A percentile compares a stretch with the other conserved stretches of the same genome.
phyloP scores from a whole-genome alignment of 345 rosid genomes.

The Excoecaria agallocha region DNA sequence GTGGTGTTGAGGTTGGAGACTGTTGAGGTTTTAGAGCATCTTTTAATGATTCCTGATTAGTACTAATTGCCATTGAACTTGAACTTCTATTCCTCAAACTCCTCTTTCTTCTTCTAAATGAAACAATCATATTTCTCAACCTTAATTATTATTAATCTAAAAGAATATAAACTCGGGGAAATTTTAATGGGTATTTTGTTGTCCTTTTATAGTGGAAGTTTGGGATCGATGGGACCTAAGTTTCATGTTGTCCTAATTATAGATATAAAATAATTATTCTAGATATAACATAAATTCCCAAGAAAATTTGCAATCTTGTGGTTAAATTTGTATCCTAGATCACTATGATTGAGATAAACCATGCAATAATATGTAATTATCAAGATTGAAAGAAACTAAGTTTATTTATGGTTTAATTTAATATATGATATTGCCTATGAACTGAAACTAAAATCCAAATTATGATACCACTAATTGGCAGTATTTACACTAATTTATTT shows the following conservation, averaged over 20 bases:
- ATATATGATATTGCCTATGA: too few relatives aligned
- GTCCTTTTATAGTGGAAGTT: background rate
- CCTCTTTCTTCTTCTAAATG: constrained; percentile 4
- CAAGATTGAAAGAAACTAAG: too few relatives aligned
- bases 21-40: constrained; percentile 11
- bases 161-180: background rate
- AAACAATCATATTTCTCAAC: background rate
- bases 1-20: constrained; percentile 25
- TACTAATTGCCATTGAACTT: background rate
- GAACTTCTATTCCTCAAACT: background rate
- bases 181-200: background rate
- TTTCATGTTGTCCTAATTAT: background rate
- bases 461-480: too few relatives aligned
- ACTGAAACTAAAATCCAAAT: too few relatives aligned
- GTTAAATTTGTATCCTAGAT: too few relatives aligned
- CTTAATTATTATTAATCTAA: too few relatives aligned
- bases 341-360: background rate
- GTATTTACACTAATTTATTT: too few relatives aligned
- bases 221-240: background rate
- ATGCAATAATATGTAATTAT: too few relatives aligned
- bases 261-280: background rate
- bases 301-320: background rate
- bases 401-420: too few relatives aligned
- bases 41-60: constrained; percentile 12
- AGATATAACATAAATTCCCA: too few relatives aligned